These are phyloP conservation scores for Cytidiella melzeri DNA, from an alignment of 768 basidiomycete species.

Conservation along the genomic window DNA sequence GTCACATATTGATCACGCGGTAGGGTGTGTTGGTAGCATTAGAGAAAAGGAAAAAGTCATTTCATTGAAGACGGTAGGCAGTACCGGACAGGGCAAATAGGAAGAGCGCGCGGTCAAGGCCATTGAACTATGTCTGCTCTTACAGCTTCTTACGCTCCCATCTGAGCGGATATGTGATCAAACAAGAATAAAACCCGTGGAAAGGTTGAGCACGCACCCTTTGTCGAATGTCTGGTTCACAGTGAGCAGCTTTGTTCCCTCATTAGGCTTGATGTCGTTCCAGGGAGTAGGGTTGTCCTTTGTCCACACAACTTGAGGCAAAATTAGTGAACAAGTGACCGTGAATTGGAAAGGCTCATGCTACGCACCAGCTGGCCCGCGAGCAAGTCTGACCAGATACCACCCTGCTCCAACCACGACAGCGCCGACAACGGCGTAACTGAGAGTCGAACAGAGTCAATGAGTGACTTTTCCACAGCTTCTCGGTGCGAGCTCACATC, in stretches of 20 bases:
- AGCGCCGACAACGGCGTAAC: conserved; percentile 44
- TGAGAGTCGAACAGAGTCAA: conserved; percentile 17
- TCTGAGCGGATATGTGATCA: too few relatives aligned
- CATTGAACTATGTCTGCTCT: conserved; percentile 2
- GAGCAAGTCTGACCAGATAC: conserved; percentile 40
- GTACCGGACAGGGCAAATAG: not conserved
- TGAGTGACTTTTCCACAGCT: not conserved
- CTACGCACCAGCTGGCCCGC: conserved; percentile 34
- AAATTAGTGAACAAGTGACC: conserved; percentile 5
- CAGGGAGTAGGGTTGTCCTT: conserved; percentile 81
- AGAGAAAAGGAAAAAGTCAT: not conserved
- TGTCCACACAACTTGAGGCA: conserved; percentile 48
- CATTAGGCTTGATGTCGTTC: conserved; percentile 71
- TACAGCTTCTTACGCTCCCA: conserved; percentile 76
- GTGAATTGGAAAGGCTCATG: not conserved
- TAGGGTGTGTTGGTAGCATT: not conserved
- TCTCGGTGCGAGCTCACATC: conserved; percentile 33
- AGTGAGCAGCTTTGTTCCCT: conserved; percentile 64
- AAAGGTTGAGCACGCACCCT: conserved; percentile 55
- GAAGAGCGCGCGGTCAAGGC: not conserved
- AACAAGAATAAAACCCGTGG: too few relatives aligned
- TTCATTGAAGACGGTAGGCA: not conserved
- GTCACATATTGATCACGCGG: too few relatives aligned
- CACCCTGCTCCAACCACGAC: conserved; percentile 35
- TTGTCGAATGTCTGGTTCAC: conserved; percentile 73